Evolutionary conservation across 2,329 filamentous ascomycete species (phyloP), one percentile per base, ranked within the genome.

Genomic region (Pseudogymnoascus sp.): DNA sequence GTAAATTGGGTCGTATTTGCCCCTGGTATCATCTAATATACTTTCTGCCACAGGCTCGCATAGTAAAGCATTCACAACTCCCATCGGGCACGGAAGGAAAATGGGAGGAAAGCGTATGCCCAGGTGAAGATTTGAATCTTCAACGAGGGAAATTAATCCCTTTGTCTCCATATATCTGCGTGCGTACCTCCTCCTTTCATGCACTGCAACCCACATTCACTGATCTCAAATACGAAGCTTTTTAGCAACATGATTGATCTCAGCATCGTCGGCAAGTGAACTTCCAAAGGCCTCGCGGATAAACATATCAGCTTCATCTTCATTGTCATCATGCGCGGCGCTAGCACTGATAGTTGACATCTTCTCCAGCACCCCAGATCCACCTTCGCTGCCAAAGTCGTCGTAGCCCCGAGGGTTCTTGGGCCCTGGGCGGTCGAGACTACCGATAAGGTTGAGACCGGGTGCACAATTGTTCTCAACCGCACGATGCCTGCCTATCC

Each of bases 311-410:
- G 47, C 47, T 30, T 58, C 57, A 38, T 58, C 57, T 25, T 58
- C 57, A 14, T 38, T 30, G 57, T 39, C 57, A 25, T 58, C 20
- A 11, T 38, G 20, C 12, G 25, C 25, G 9, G 38, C 57, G 57
- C 57, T 39, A 7, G 33, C 57, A 35, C 57, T 58, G n/a, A 58
- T 39, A 37, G 25, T 39, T n/a, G 57, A 58, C 57, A 58, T 58
- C 57, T 38, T 58, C 33, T 58, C 37, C 35, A 58, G 33, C 2
- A 18, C 33, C 20, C 37, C 35, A 8, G 57, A 38, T 20, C 47
- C 47, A 9, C 28, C 47, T 18, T 53, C 47, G 20, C 28, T 53
- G 28, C 47, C 28, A 14, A 53, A 35, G 28, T 33, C 18, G 9
- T 53, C 47, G 33, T 18, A 53, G 28, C 15, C 47, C 33, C 15